phyloP scores from a whole-genome alignment of 345 rosid genomes.

The Salix arbutifolia region DNA sequence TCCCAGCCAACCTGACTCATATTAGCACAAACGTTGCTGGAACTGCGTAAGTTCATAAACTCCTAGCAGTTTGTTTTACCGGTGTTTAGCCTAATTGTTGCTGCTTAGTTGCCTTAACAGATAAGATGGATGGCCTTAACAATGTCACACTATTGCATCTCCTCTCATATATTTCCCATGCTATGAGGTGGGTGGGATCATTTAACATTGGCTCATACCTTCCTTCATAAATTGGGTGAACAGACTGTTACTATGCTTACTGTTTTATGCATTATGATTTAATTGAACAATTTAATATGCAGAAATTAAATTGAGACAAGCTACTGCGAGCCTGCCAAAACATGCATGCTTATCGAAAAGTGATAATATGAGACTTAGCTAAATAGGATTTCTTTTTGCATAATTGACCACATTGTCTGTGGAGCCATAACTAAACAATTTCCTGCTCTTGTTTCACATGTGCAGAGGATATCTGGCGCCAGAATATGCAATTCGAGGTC shows the following conservation, averaged over 20 bases:
- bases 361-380: neutral
- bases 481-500: constrained; percentile 67
- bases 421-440: neutral
- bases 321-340: neutral
- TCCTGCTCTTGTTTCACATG: constrained; percentile 4
- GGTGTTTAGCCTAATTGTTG: neutral
- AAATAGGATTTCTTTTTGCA: neutral
- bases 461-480: constrained; percentile 74
- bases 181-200: neutral
- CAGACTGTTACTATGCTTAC: neutral
- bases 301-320: neutral
- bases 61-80: neutral
- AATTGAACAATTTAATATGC: neutral
- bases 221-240: neutral
- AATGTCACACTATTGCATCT: neutral
- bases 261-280: neutral
- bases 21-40: constrained; percentile 74
- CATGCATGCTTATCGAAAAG: neutral
- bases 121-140: neutral
- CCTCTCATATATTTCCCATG: neutral
- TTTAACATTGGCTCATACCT: neutral
- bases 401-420: neutral
- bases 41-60: constrained; percentile 45
- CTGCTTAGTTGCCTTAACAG: neutral
- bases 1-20: constrained; percentile 56